phyloP scores from a whole-genome alignment of 345 rosid species.

The Turritis glabra region DNA sequence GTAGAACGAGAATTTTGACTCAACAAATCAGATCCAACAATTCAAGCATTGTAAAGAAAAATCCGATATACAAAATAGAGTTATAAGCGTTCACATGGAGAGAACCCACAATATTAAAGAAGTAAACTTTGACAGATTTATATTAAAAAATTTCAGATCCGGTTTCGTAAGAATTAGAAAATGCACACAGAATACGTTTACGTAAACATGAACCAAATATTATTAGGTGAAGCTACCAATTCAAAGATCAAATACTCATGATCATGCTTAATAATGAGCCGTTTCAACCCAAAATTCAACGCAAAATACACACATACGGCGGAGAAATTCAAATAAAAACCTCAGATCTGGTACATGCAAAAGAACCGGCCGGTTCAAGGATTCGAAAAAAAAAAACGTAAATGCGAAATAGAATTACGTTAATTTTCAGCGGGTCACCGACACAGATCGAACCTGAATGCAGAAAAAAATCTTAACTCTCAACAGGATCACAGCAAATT shows the following conservation, averaged over 20 bases:
- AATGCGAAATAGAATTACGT: conserved; percentile 24
- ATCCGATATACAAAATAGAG: not conserved
- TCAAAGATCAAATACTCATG: not conserved
- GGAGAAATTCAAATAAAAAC: conserved; percentile 21
- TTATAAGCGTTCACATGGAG: not conserved
- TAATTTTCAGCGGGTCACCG: conserved; percentile 36
- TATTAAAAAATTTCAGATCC: conserved; percentile 17
- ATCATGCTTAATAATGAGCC: conserved; percentile 20
- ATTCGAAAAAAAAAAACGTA: not conserved
- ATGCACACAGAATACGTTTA: conserved; percentile 12
- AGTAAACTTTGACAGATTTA: conserved; percentile 2
- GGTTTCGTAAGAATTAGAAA: conserved; percentile 5
- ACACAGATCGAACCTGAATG: conserved; percentile 34
- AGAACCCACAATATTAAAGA: not conserved
- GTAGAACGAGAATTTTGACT: not conserved
- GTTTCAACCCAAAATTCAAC: not conserved
- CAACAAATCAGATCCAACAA: conserved; percentile 16
- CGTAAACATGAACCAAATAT: conserved; percentile 9
- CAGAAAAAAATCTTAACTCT: not conserved
- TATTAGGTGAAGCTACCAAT: conserved; percentile 10
- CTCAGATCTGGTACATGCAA: conserved; percentile 41
- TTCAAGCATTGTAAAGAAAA: not conserved
- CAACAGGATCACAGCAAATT: not conserved
- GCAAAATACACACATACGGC: not conserved
- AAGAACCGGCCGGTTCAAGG: conserved; percentile 1